These are phyloP conservation scores for Rhizophlyctis rosea DNA, from an alignment of 192 early-diverging fungal genomes.

Conservation along the genomic window DNA sequence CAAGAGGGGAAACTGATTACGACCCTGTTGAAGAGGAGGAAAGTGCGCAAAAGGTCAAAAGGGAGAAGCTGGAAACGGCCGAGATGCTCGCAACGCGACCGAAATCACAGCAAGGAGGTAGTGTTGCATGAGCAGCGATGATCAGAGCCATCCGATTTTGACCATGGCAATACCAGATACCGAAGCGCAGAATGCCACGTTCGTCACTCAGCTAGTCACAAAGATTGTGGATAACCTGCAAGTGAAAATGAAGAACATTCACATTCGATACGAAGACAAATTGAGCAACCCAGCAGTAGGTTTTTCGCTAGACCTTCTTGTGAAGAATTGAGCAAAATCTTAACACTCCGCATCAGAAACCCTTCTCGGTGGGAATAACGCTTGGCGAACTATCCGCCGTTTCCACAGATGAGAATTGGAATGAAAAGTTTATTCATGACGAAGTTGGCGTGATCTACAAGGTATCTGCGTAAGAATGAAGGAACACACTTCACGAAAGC, in stretches of 20 bases:
- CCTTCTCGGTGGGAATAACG: constrained; percentile 86
- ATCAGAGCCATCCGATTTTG: no score
- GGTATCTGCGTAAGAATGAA: constrained; percentile 34
- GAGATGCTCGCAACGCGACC: constrained; percentile 55
- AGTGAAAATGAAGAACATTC: constrained; percentile 91
- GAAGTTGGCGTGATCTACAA: constrained; percentile 82
- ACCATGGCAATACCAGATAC: constrained; percentile 14
- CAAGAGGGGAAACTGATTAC: constrained; percentile 71
- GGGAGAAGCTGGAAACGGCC: constrained; percentile 74
- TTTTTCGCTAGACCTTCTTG: no score
- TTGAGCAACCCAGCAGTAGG: constrained; percentile 60
- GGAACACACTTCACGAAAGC: no score
- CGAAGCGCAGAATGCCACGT: constrained; percentile 44
- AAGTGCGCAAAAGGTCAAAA: constrained; percentile 74
- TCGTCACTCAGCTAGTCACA: constrained; percentile 82
- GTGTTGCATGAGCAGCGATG: no score
- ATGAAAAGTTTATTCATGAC: constrained; percentile 74
- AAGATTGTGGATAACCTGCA: constrained; percentile 97
- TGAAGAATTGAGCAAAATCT: no score
- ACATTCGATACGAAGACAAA: constrained; percentile 92
- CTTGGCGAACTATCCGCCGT: constrained; percentile 86
- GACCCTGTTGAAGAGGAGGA: constrained; percentile 78
- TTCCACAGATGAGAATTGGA: constrained; percentile 85
- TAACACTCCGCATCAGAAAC: constrained; percentile 36
- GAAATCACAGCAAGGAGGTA: constrained; percentile 12